Evolutionary conservation across 257 asterid genomes (phyloP), one percentile per base, ranked within the genome.

Genomic region (Penstemon barbatus): DNA sequence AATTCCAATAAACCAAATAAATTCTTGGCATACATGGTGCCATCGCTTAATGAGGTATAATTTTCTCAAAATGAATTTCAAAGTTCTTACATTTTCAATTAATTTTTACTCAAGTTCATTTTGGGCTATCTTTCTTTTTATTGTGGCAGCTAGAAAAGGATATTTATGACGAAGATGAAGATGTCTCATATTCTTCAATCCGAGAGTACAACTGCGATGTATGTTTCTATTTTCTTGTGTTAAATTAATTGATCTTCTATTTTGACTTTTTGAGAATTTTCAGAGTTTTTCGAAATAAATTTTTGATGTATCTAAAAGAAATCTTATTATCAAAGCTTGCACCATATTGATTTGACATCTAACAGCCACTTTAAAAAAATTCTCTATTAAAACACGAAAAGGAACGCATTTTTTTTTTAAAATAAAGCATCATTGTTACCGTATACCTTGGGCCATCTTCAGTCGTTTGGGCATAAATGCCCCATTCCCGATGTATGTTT

Each of bases 121-220:
- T 58, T 57, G 10, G 48, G 55, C 8, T 40, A 68, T 55, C 11
- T 36, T 72, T 65, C 66, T 73, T 63, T 71, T 75, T 72, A 65
- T 71, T 71, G 55, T 77, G 66, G 71, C 96, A 94, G 99, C 77
- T 89, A 6, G 84, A 84, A 69, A 94, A 94, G 89, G 96, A 94
- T 80, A 84, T 90, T 69, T 86, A 79, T 42, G 95, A 91, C 70
- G 97, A 91, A 65, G 83, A 74, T 40, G 97, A 91, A 84, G 99
- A 94, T 77, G 75, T 84, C 55, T 77, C 95, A 11, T 91, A 87
- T 77, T 76, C 97, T 19, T 94, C 97, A 97, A 72, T 94, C 75
- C 96, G 97, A 52, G 96, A 89, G 72, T 94, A 94, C 79, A 91
- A 91, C 78, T 94, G 89, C 84, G 97, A 94, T 79, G 97, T 91